phyloP scores from a whole-genome alignment of 75 land plant species.

The Sequoiadendron giganteum region DNA sequence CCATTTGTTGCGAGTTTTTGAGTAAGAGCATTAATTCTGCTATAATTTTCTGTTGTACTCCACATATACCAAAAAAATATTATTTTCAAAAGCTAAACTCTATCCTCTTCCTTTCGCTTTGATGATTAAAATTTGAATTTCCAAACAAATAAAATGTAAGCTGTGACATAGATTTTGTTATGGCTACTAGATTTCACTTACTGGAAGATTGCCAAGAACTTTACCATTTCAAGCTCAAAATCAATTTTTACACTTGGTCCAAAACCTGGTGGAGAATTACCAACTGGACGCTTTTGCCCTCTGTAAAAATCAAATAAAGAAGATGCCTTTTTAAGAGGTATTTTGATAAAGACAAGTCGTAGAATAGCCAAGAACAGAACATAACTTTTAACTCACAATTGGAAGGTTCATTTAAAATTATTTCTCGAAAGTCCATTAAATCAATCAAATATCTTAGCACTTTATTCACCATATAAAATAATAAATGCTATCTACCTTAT shows the following conservation, averaged over 20 bases:
- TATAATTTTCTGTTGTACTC: not conserved
- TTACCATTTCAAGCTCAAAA: slow-evolving; percentile 99
- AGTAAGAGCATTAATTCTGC: not conserved
- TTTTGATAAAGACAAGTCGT: not conserved
- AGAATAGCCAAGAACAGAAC: not conserved
- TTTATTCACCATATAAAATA: not conserved
- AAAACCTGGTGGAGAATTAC: slow-evolving; percentile 68
- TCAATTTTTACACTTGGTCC: slow-evolving; percentile 84
- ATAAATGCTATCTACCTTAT: not conserved
- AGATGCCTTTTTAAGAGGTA: not conserved
- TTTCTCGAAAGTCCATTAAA: not conserved
- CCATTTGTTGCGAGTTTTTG: not conserved
- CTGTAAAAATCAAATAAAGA: slow-evolving; percentile 29
- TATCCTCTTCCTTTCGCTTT: not conserved
- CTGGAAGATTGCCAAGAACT: slow-evolving; percentile 10
- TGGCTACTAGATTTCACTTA: not conserved
- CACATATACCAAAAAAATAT: not conserved
- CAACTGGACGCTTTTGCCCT: slow-evolving; percentile 75
- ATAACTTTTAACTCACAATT: not conserved
- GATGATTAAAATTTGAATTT: not conserved
- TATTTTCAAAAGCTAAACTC: too few species aligned
- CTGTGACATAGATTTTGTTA: not conserved
- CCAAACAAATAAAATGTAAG: not conserved
- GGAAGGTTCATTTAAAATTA: not conserved
- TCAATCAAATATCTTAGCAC: not conserved